A percentile compares a stretch with the other conserved stretches of the same genome.
Conservation (phyloP, 495 filamentous ascomycete species). For the Xylaria scruposa region DNA sequence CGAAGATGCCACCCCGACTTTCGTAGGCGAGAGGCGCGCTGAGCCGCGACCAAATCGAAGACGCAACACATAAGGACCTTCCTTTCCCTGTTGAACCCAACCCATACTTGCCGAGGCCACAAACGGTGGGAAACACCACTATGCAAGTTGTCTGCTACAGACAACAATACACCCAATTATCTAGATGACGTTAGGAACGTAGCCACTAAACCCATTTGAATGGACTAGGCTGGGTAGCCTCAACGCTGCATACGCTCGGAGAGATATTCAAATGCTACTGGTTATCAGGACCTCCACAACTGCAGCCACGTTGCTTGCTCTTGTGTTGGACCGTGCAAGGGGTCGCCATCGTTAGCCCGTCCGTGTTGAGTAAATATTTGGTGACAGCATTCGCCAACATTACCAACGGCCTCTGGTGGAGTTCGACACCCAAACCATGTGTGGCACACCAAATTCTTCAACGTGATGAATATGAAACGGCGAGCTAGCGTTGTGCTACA, state of each 20-base stretch:
- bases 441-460: background rate
- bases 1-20: background rate
- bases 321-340: conserved; percentile 4
- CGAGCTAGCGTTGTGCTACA: background rate
- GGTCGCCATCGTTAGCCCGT: background rate
- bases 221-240: conserved; percentile 24
- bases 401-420: too few species aligned
- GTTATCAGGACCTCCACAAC: conserved; percentile 7
- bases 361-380: background rate
- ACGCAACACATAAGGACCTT: background rate
- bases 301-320: conserved; percentile 18
- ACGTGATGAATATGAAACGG: background rate
- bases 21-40: background rate
- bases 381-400: background rate
- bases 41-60: background rate
- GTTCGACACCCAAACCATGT: background rate
- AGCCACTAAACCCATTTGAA: conserved; percentile 10
- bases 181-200: conserved; percentile 19
- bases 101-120: background rate
- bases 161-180: conserved; percentile 11
- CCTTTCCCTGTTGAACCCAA: background rate
- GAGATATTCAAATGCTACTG: conserved; percentile 11
- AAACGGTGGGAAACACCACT: background rate
- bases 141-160: background rate
- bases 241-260: conserved; percentile 11